A percentile compares a stretch with the other conserved stretches of the same genome.
Conservation (phyloP, 164 flowering plant species). For the Sedum album region DNA sequence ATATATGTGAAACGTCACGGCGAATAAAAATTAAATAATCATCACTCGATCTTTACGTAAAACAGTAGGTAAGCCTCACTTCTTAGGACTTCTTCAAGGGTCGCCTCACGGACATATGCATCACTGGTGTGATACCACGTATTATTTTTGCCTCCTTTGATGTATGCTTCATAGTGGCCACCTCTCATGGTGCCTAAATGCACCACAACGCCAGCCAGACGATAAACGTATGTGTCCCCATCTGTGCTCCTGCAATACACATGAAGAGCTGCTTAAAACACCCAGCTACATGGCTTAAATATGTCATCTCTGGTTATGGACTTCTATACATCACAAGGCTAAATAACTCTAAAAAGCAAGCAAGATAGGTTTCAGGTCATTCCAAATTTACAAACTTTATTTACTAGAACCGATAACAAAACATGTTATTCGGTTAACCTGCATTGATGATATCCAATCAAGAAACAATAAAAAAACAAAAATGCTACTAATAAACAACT, state of each 20-base stretch:
- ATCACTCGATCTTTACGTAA: slow-evolving; percentile 42
- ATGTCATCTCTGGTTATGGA: too few relatives aligned
- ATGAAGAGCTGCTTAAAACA: not conserved
- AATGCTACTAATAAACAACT: not conserved
- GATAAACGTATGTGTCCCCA: slow-evolving; percentile 30
- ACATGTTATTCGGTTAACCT: too few relatives aligned
- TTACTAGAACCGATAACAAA: too few relatives aligned
- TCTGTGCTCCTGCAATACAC: slow-evolving; percentile 38
- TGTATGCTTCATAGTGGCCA: slow-evolving; percentile 92
- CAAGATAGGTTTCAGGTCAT: too few relatives aligned
- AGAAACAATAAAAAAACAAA: not conserved
- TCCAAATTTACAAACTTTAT: too few relatives aligned
- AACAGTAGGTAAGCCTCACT: slow-evolving; percentile 87
- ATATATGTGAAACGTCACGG: not conserved
- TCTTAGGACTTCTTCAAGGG: slow-evolving; percentile 63
- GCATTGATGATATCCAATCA: not conserved
- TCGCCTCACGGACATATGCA: slow-evolving; percentile 45
- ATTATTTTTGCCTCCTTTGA: slow-evolving; percentile 40
- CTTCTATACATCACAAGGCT: too few relatives aligned
- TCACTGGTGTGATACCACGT: slow-evolving; percentile 82
- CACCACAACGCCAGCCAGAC: slow-evolving; percentile 75
- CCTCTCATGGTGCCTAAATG: slow-evolving; percentile 84
- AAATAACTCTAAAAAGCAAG: too few relatives aligned
- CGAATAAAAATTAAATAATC: not conserved
- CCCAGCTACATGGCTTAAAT: not conserved